Conservation (phyloP, 2,329 filamentous ascomycete genomes). For the Colletotrichum sansevieriae region DNA sequence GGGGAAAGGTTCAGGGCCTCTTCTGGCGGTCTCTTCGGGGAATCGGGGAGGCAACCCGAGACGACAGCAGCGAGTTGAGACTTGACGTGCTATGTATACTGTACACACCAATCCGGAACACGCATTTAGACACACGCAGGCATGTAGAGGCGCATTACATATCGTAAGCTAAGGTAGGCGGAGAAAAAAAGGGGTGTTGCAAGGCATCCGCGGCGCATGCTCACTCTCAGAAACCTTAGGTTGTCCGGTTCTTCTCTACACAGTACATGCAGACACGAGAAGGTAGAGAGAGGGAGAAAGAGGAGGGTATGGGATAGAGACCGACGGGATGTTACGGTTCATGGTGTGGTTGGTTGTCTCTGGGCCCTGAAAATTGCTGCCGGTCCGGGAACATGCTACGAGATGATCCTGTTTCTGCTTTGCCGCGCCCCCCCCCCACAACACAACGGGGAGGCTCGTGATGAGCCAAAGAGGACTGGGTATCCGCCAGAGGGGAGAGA, state of each 20-base stretch:
- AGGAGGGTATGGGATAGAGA: too few relatives aligned
- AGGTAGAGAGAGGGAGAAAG: too few relatives aligned
- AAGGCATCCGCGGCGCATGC: background rate
- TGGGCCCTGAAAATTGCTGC: slow-evolving; percentile 11
- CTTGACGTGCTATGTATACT: background rate
- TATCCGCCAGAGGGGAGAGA: background rate
- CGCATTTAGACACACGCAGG: background rate
- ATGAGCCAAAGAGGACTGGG: too few relatives aligned
- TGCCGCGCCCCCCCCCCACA: too few relatives aligned
- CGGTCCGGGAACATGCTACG: background rate
- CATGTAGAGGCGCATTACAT: background rate
- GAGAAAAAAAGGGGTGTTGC: background rate
- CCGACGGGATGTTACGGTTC: too few relatives aligned
- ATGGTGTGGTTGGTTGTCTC: background rate
- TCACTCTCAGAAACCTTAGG: too few relatives aligned
- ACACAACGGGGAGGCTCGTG: background rate
- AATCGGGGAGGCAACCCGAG: slow-evolving; percentile 1
- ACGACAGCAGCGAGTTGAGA: slow-evolving; percentile 3
- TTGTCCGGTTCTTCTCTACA: too few relatives aligned
- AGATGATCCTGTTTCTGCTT: too few relatives aligned
- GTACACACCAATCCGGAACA: background rate
- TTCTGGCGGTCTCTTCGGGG: slow-evolving; percentile 1
- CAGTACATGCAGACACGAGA: too few relatives aligned
- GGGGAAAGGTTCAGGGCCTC: background rate
- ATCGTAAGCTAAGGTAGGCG: background rate